Percentiles rank a stretch among this genome's conserved stretches.
phyloP scores from a whole-genome alignment of 2,329 filamentous ascomycete species.

The Colletotrichum graminicola region DNA sequence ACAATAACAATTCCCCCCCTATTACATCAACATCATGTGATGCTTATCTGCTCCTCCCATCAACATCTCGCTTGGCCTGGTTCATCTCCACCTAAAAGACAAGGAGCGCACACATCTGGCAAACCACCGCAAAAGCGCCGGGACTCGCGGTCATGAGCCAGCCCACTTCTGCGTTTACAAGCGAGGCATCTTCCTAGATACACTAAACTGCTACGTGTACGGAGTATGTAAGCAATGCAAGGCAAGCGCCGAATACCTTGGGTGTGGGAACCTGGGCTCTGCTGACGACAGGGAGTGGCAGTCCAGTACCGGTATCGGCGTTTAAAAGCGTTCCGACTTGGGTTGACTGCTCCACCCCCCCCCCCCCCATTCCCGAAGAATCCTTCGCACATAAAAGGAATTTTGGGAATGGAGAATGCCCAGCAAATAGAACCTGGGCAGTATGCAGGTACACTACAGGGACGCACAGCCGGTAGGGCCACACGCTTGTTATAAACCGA shows the following conservation, averaged over 20 bases:
- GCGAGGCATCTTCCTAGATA: slow-evolving; percentile 6
- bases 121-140: slow-evolving; percentile 4
- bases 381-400: neutral
- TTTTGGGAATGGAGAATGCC: neutral
- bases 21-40: neutral
- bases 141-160: neutral
- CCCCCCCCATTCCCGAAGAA: neutral
- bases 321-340: neutral
- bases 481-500: neutral
- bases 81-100: neutral
- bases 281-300: neutral
- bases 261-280: too few relatives aligned
- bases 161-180: slow-evolving; percentile 13
- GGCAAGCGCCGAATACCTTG: slow-evolving; percentile 3
- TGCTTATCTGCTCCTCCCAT: neutral
- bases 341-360: neutral
- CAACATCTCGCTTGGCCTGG: slow-evolving; percentile 3
- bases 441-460: slow-evolving; percentile 40
- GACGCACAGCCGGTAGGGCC: slow-evolving; percentile 17
- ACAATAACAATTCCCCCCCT: too few relatives aligned
- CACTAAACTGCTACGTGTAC: neutral
- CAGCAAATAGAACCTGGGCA: slow-evolving; percentile 10
- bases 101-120: neutral
- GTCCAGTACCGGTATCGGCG: neutral
- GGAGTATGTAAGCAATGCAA: neutral